Conservation (phyloP, 192 early-diverging fungal species). For the Rhizoclosmatium globosum region DNA sequence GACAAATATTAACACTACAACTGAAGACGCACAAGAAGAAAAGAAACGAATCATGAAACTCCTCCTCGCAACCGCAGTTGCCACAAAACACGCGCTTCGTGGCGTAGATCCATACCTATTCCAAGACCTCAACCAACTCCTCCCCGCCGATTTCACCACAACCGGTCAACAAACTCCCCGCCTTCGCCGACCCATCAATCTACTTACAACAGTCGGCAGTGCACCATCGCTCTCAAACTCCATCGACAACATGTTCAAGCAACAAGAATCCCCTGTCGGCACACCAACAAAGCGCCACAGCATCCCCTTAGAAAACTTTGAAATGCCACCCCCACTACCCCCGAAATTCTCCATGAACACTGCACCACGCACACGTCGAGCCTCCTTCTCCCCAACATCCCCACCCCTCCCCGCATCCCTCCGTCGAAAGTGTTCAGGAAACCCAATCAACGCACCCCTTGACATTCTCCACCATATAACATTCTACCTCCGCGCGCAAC, state of each 20-base stretch:
- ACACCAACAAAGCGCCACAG: not conserved
- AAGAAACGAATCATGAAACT: slow-evolving; percentile 74
- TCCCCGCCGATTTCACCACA: slow-evolving; percentile 22
- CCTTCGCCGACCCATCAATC: not conserved
- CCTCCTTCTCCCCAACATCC: not conserved
- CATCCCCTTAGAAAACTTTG: not conserved
- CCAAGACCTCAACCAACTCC: slow-evolving; percentile 18
- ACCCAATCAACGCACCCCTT: slow-evolving; percentile 49
- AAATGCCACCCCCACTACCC: not conserved
- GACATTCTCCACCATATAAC: slow-evolving; percentile 50
- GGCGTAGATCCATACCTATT: slow-evolving; percentile 49
- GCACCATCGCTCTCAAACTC: not conserved
- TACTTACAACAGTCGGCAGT: not conserved
- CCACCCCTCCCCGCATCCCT: not conserved
- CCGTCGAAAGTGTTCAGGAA: slow-evolving; percentile 5
- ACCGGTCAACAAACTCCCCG: not conserved
- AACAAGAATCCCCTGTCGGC: not conserved
- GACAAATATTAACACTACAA: slow-evolving; percentile 51
- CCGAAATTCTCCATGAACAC: not conserved
- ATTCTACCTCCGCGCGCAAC: slow-evolving; percentile 42
- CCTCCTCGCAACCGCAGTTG: slow-evolving; percentile 74
- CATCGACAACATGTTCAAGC: not conserved
- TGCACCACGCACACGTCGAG: not conserved
- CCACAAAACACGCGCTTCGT: slow-evolving; percentile 82
- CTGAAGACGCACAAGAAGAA: slow-evolving; percentile 51